A percentile compares a stretch with the other conserved stretches of the same genome.
phyloP scores from a whole-genome alignment of 129 eudicot genomes.

The Rutidosis leptorrhynchoides region DNA sequence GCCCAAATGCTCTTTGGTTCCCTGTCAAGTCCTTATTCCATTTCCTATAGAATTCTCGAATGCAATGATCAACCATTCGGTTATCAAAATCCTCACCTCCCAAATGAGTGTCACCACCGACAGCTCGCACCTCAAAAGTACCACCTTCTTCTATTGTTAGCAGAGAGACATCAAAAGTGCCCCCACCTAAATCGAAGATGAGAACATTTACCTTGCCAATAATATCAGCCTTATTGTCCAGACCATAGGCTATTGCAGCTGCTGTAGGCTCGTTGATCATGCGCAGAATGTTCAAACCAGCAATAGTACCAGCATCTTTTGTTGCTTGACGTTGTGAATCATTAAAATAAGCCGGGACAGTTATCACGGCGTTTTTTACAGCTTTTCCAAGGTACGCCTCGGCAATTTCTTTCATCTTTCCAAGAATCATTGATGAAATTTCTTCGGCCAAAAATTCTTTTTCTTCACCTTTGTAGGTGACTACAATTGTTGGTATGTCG shows the following conservation, averaged over 20 bases:
- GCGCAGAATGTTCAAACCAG: conserved; percentile 19
- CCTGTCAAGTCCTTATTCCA: conserved; percentile 16
- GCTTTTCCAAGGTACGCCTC: conserved; percentile 24
- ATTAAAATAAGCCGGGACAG: conserved; percentile 26
- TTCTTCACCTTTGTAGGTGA: conserved; percentile 14
- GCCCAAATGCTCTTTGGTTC: conserved; percentile 13
- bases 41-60: conserved; percentile 1
- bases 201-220: conserved; percentile 8
- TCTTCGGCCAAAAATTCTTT: conserved; percentile 26
- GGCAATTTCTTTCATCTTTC: conserved; percentile 25
- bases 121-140: conserved; percentile 15
- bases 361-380: conserved; percentile 24
- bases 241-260: conserved; percentile 30
- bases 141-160: background rate
- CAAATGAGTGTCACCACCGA: conserved; percentile 22
- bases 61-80: conserved; percentile 19
- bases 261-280: conserved; percentile 34
- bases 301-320: conserved; percentile 25
- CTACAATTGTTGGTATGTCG: conserved; percentile 25
- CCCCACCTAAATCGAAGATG: conserved; percentile 24
- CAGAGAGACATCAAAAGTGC: conserved; percentile 22
- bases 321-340: conserved; percentile 28
- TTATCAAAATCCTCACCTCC: conserved; percentile 25
- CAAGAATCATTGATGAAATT: conserved; percentile 27
- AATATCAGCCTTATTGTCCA: background rate